Base-by-base conservation (phyloP, 169 alveolate genomes). In the Cryptosporidium viatorum region DNA sequence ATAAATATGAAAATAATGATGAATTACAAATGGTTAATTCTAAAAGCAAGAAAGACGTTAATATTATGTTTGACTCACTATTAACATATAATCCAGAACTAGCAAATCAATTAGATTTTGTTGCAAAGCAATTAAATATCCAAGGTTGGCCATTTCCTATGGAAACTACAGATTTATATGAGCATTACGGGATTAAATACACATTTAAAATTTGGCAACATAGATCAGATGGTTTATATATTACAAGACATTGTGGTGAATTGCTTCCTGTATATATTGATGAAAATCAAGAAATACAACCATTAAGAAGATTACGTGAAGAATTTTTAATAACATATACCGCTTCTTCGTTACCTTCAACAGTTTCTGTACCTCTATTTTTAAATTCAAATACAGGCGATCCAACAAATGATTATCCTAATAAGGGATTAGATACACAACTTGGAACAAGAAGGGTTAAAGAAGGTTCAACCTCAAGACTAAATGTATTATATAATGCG, bases 141-240 rank as follows among this genome's bases (percentile, higher is more conserved):
- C 89, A 80, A 39, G 89, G 89, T 2, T 80, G 89, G 89, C 89
- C 89, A 43, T 80, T 80, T 65, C 89, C 89, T 29, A 80, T 80
- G 74, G 89, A 80, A 48, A 80, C 89, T 9, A 43, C 89, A n/a
- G 89, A 80, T 65, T 58, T 80, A 8, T 41, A 59, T 62, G 59
- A 59, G 16, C 65, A 37, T 29, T 80, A 80, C 26, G 89, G 89
- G 23, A 80, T 80, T 4, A 80, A 80, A 65, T 80, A 80, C 26
- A 41, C 23, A 12, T 65, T 65, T n/a, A 59, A 80, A 62, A 60
- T 80, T 12, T 80, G 89, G 89, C 89, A 80, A 41, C 89, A 80
- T 33, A 80, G 89, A 41, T 60, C 89, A n/a, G 89, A 80, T 43
- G 89, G 89, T 9, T 50, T 80, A 29, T 80, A 62, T 80, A 37